phyloP scores from a whole-genome alignment of 2,329 filamentous ascomycete species.

The Bipolaris bicolor region DNA sequence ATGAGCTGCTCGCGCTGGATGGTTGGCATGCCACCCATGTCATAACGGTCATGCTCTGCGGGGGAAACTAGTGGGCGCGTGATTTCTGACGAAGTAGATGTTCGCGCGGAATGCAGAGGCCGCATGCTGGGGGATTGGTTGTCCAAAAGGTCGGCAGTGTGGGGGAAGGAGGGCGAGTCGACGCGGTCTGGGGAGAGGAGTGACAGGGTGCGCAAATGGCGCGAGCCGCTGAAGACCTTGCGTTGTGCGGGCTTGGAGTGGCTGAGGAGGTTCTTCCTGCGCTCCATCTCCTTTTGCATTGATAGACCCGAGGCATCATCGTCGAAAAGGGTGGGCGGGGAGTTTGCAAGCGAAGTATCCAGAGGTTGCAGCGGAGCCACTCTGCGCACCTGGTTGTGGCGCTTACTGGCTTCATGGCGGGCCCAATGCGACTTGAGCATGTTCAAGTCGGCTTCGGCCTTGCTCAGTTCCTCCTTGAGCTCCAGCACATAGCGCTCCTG shows the following conservation, averaged over 20 bases:
- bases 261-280: constrained; percentile 70
- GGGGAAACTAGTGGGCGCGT: constrained; percentile 35
- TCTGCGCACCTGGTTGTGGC: constrained; percentile 68
- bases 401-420: constrained; percentile 75
- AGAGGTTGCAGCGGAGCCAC: constrained; percentile 63
- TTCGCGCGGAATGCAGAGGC: constrained; percentile 22
- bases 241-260: constrained; percentile 57
- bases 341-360: constrained; percentile 48
- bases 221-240: constrained; percentile 67
- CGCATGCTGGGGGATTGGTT: constrained; percentile 26
- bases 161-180: constrained; percentile 46
- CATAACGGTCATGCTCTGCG: constrained; percentile 39
- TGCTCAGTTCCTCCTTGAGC: constrained; percentile 83
- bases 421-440: constrained; percentile 86
- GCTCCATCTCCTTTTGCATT: constrained; percentile 69
- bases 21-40: constrained; percentile 36
- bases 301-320: constrained; percentile 53
- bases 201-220: constrained; percentile 72
- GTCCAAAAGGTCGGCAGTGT: constrained; percentile 47
- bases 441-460: constrained; percentile 78
- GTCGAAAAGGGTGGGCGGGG: constrained; percentile 39
- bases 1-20: constrained; percentile 48
- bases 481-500: constrained; percentile 92
- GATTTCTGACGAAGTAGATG: constrained; percentile 43
- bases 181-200: constrained; percentile 71